Conservation (phyloP, 108 stramenopile genomes). For the Parietichytrium sp. region DNA sequence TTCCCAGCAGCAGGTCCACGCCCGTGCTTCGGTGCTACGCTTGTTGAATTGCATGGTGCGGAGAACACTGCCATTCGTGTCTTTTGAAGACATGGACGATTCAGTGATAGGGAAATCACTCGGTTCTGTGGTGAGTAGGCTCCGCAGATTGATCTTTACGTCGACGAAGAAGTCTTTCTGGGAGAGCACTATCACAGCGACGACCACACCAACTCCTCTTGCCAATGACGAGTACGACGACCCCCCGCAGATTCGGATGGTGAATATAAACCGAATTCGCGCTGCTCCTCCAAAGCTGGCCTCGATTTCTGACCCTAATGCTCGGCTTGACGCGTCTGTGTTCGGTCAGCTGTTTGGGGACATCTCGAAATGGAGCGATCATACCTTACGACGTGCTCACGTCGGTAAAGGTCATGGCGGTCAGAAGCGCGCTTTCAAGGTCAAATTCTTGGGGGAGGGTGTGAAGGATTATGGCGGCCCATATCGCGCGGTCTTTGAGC, state of each 20-base stretch:
- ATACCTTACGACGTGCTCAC: slow-evolving; percentile 81
- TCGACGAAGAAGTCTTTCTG: slow-evolving; percentile 72
- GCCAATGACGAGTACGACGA: slow-evolving; percentile 94
- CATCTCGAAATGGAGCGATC: slow-evolving; percentile 78
- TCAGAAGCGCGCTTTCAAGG: slow-evolving; percentile 91
- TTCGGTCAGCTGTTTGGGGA: slow-evolving; percentile 89
- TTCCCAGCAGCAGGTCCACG: too few species aligned
- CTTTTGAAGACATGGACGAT: not conserved
- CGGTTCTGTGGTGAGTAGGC: too few species aligned
- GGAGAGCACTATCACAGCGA: slow-evolving; percentile 72
- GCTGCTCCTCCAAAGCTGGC: slow-evolving; percentile 67
- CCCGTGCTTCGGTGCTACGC: not conserved
- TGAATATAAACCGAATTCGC: slow-evolving; percentile 82
- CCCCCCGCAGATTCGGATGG: slow-evolving; percentile 82
- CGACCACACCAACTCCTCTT: slow-evolving; percentile 85
- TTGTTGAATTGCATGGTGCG: slow-evolving; percentile 18
- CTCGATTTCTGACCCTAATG: not conserved
- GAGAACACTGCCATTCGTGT: not conserved
- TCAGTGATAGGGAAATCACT: not conserved
- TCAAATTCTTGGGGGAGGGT: slow-evolving; percentile 93
- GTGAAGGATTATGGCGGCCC: slow-evolving; percentile 98
- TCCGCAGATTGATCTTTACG: slow-evolving; percentile 67
- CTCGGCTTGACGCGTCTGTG: slow-evolving; percentile 49
- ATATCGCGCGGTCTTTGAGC: slow-evolving; percentile 89
- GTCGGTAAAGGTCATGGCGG: slow-evolving; percentile 93